phyloP scores from a whole-genome alignment of 2,329 filamentous ascomycete species.

The Cordyceps farinosa region DNA sequence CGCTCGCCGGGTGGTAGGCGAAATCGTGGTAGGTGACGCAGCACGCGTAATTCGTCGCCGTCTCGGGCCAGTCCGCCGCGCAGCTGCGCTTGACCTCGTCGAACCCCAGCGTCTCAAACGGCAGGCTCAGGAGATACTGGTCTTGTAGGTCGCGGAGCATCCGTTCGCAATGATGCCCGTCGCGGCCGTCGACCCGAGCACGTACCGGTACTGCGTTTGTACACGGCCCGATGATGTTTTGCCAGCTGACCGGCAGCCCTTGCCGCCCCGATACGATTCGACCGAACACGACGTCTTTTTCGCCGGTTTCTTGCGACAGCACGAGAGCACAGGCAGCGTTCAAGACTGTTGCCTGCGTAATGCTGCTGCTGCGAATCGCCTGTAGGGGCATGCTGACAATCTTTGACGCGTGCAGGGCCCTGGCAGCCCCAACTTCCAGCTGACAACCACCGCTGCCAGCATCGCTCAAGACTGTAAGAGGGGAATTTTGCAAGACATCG shows the following conservation, averaged over 20 bases:
- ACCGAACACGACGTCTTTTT: conserved; percentile 22
- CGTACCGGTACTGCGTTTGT: conserved; percentile 13
- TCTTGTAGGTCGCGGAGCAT: conserved; percentile 1
- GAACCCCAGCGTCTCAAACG: background rate
- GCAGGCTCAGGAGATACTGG: conserved; percentile 1
- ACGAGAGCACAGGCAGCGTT: conserved; percentile 18
- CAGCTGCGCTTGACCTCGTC: background rate
- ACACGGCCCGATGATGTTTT: conserved; percentile 21
- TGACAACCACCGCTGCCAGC: background rate
- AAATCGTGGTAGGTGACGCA: conserved; percentile 3
- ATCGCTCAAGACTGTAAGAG: background rate
- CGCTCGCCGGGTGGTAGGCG: conserved; percentile 1
- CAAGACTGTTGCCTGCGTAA: conserved; percentile 20
- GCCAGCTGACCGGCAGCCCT: conserved; percentile 15
- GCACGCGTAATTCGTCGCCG: background rate
- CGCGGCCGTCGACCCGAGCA: background rate
- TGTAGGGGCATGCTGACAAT: conserved; percentile 10
- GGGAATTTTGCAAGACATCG: background rate
- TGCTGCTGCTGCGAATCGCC: conserved; percentile 8
- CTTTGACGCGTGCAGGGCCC: background rate
- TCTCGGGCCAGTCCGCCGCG: background rate
- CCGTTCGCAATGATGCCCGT: background rate
- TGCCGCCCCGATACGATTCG: conserved; percentile 23
- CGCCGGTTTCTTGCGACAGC: conserved; percentile 1
- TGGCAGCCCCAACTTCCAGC: background rate